Evolutionary conservation across 2,329 filamentous ascomycete species (phyloP).

Genomic region (Fusarium armeniacum): DNA sequence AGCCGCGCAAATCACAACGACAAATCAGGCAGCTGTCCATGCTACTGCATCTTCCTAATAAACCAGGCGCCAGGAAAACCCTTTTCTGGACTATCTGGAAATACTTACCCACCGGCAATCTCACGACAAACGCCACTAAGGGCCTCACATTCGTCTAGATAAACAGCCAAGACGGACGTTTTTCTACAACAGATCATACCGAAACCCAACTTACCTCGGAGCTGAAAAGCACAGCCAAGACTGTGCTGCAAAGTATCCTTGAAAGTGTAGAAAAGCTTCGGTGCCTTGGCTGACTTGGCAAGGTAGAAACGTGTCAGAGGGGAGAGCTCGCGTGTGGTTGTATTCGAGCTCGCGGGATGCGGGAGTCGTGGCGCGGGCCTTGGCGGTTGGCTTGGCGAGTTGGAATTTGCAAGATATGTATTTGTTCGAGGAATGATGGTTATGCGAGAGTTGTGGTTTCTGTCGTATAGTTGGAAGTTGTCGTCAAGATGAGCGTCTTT

Average conservation of each 20-base stretch:
- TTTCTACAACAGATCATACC: slow-evolving; percentile 2
- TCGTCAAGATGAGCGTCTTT: fast-evolving
- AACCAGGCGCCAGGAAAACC: neutral
- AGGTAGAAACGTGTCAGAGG: slow-evolving; percentile 11
- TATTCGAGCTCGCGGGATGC: neutral
- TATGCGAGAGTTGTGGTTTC: neutral
- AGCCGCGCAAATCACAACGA: neutral
- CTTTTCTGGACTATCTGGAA: neutral
- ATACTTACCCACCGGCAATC: neutral
- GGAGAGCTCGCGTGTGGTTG: slow-evolving; percentile 18
- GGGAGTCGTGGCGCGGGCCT: slow-evolving; percentile 25
- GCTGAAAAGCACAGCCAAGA: neutral
- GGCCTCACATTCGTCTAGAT: neutral
- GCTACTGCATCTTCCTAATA: neutral
- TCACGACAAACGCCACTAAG: neutral
- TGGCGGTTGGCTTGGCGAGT: slow-evolving; percentile 31
- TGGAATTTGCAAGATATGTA: neutral
- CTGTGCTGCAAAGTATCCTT: too few species aligned
- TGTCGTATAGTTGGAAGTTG: neutral
- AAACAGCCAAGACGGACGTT: slow-evolving; percentile 7
- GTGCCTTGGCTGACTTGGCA: slow-evolving; percentile 8
- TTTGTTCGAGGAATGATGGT: neutral
- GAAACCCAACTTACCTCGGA: neutral
- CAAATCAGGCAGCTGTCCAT: neutral
- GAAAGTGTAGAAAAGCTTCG: neutral